Conservation (phyloP, 1,284 basidiomycete species). For the Ustilago hordei region DNA sequence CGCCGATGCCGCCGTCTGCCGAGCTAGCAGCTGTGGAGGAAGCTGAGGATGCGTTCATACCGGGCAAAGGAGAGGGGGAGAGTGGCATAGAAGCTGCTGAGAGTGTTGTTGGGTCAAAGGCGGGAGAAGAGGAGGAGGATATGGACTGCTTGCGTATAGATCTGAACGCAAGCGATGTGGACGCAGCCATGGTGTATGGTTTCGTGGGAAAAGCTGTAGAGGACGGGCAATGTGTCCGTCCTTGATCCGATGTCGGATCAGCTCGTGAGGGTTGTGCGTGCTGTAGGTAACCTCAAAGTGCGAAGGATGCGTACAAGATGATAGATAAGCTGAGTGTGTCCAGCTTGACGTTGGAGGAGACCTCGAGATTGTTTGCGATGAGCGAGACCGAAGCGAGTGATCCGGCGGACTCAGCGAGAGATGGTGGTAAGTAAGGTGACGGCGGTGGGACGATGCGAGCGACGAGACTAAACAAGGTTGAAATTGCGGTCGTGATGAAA, state of each 20-base stretch:
- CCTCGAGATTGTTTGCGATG: conserved; percentile 6
- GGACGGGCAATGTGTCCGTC: conserved; percentile 10
- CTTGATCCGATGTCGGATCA: conserved; percentile 7
- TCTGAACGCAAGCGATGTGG: conserved; percentile 46
- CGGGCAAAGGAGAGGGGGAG: conserved; percentile 33
- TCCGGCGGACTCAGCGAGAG: conserved; percentile 14
- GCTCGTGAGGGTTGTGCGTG: conserved; percentile 4
- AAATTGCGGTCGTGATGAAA: not conserved
- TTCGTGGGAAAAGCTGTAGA: not conserved
- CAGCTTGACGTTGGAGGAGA: not conserved
- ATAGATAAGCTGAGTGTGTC: not conserved
- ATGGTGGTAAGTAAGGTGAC: not conserved
- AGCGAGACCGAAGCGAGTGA: not conserved
- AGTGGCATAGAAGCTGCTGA: conserved; percentile 40
- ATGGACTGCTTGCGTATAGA: conserved; percentile 50
- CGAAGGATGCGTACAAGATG: not conserved
- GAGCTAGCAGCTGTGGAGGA: conserved; percentile 35
- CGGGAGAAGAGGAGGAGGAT: conserved; percentile 34
- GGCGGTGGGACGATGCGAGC: conserved; percentile 20
- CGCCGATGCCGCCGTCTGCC: conserved; percentile 58
- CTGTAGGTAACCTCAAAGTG: not conserved
- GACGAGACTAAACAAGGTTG: conserved; percentile 7
- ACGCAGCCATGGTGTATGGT: conserved; percentile 35
- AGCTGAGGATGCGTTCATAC: conserved; percentile 25
- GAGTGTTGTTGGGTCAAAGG: conserved; percentile 34